phyloP scores from a whole-genome alignment of 148 eudicot species.

The Cornus kousa region DNA sequence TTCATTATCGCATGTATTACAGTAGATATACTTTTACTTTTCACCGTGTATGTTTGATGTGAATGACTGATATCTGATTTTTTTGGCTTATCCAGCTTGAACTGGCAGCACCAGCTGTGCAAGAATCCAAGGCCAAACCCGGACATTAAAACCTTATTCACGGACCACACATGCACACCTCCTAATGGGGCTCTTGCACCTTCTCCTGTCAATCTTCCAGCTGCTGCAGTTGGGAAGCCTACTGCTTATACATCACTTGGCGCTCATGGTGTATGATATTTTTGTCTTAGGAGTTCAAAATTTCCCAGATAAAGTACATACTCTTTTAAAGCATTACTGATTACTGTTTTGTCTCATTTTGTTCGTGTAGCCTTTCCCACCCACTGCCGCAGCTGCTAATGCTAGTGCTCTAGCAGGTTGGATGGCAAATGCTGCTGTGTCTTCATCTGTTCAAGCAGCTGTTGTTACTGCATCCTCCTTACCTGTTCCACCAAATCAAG shows the following conservation, averaged over 20 bases:
- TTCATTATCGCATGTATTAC: not conserved
- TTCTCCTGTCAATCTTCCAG: conserved; percentile 61
- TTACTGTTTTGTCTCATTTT: conserved; percentile 7
- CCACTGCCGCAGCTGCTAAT: conserved; percentile 67
- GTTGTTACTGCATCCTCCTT: conserved; percentile 84
- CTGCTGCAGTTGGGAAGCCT: conserved; percentile 72
- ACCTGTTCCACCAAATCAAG: conserved; percentile 76
- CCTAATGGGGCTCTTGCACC: conserved; percentile 80
- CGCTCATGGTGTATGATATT: conserved; percentile 68
- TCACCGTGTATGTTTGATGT: not conserved
- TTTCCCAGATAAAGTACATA: not conserved
- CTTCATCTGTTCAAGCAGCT: conserved; percentile 93
- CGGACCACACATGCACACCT: conserved; percentile 73
- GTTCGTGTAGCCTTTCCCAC: conserved; percentile 69
- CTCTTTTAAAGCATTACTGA: not conserved
- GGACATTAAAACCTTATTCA: conserved; percentile 77
- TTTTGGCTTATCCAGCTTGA: conserved; percentile 49
- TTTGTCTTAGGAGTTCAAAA: not conserved
- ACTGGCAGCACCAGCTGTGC: conserved; percentile 97
- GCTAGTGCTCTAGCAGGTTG: conserved; percentile 90
- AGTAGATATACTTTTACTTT: not conserved
- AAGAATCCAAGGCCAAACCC: conserved; percentile 89
- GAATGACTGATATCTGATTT: not conserved
- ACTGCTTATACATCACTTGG: conserved; percentile 66
- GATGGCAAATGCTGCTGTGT: conserved; percentile 88